These are phyloP conservation scores for Syzygium aromaticum DNA, from an alignment of 345 rosid genomes.

Conservation along the genomic window DNA sequence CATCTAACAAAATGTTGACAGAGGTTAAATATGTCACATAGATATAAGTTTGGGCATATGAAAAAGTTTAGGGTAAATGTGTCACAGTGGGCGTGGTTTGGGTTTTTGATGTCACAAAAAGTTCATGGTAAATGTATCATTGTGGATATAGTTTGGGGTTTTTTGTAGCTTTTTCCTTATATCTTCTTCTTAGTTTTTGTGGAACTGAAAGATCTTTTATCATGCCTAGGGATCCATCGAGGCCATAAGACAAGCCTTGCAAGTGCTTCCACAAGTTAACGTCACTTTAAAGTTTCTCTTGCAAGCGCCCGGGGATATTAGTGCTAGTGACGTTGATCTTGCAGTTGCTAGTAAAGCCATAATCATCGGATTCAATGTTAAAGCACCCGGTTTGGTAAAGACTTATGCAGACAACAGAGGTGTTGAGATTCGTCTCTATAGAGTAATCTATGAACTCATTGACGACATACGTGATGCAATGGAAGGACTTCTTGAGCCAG, in stretches of 20 bases:
- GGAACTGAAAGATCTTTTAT: slow-evolving; percentile 1
- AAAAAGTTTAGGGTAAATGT: too few relatives aligned
- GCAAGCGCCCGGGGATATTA: slow-evolving; percentile 90
- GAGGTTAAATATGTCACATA: too few relatives aligned
- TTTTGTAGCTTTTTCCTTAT: too few relatives aligned
- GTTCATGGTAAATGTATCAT: too few relatives aligned
- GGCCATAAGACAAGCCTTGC: slow-evolving; percentile 91
- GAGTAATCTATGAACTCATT: slow-evolving; percentile 89
- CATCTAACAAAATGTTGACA: too few relatives aligned
- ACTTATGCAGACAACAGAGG: slow-evolving; percentile 80
- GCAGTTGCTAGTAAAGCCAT: slow-evolving; percentile 84
- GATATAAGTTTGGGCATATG: too few relatives aligned
- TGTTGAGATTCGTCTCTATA: slow-evolving; percentile 87
- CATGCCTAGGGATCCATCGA: slow-evolving; percentile 83
- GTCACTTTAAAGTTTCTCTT: slow-evolving; percentile 84
- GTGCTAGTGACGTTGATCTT: slow-evolving; percentile 87
- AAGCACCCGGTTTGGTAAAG: slow-evolving; percentile 68
- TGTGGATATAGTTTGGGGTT: too few relatives aligned
- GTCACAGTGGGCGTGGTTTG: too few relatives aligned
- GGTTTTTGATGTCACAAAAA: too few relatives aligned
- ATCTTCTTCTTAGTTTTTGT: neutral
- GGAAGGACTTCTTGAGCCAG: slow-evolving; percentile 94
- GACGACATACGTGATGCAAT: slow-evolving; percentile 90
- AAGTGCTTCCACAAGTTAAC: slow-evolving; percentile 83
- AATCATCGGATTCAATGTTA: slow-evolving; percentile 83